A percentile compares a stretch with the other conserved stretches of the same genome.
Conservation (phyloP, 1,139 yeast species). For the Hanseniaspora sp. region DNA sequence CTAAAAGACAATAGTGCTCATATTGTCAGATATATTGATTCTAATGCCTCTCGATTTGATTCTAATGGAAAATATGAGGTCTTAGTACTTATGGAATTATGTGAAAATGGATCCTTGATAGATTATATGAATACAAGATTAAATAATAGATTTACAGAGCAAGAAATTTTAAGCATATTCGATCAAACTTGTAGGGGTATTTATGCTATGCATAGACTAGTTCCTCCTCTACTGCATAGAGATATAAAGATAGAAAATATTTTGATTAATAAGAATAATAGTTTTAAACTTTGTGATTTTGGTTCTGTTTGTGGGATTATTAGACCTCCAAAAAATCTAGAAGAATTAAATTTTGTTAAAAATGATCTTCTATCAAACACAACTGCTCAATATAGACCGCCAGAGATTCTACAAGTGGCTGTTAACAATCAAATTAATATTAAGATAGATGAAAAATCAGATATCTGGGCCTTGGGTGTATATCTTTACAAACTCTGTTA, state of each 20-base stretch:
- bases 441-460: conserved; percentile 62
- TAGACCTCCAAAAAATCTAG: conserved; percentile 53
- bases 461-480: conserved; percentile 77
- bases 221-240: conserved; percentile 51
- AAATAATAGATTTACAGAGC: conserved; percentile 50
- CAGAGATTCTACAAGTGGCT: conserved; percentile 70
- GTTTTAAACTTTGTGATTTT: conserved; percentile 64
- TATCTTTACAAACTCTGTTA: conserved; percentile 66
- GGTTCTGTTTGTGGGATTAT: conserved; percentile 58
- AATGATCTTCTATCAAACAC: conserved; percentile 65
- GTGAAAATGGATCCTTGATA: conserved; percentile 58
- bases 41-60: conserved; percentile 60
- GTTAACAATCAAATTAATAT: conserved; percentile 10
- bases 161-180: conserved; percentile 56
- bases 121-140: conserved; percentile 66
- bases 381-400: conserved; percentile 72
- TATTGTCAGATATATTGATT: conserved; percentile 61
- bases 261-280: conserved; percentile 43
- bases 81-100: conserved; percentile 63
- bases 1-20: conserved; percentile 40
- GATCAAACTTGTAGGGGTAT: conserved; percentile 56
- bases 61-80: conserved; percentile 51
- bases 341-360: conserved; percentile 48
- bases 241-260: conserved; percentile 76
- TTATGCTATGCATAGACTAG: conserved; percentile 57